Percentiles rank a stretch among this genome's conserved stretches.
These are phyloP conservation scores for Bisporella sp. DNA, from an alignment of 2,329 filamentous ascomycete species.

Conservation along the genomic window DNA sequence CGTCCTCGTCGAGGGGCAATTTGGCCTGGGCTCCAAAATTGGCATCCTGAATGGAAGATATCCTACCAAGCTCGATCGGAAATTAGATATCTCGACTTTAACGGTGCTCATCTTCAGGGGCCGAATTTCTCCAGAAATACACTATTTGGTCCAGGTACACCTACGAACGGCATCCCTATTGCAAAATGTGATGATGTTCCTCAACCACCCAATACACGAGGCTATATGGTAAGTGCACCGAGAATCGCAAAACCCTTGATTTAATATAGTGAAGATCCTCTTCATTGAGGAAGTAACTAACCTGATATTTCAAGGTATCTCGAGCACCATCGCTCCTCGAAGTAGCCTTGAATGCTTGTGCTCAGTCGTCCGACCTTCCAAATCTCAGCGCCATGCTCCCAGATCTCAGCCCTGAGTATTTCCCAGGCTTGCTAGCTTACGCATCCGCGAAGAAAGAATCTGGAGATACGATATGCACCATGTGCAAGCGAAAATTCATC, in stretches of 20 bases:
- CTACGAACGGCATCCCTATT: conserved; percentile 10
- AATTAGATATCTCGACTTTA: conserved; percentile 21
- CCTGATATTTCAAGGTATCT: conserved; percentile 10
- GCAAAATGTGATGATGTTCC: conserved; percentile 11
- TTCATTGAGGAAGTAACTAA: no score
- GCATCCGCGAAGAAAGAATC: conserved; percentile 35
- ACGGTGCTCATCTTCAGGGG: conserved; percentile 22
- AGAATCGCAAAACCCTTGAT: no score
- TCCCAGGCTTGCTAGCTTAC: conserved; percentile 15
- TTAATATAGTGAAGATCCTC: no score
- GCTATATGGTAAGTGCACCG: not conserved
- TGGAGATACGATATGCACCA: conserved; percentile 45
- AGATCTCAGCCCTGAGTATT: conserved; percentile 15
- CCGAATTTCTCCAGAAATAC: conserved; percentile 15
- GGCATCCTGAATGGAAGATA: conserved; percentile 19
- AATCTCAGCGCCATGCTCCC: conserved; percentile 15
- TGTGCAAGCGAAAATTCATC: conserved; percentile 42
- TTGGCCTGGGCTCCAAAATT: conserved; percentile 4
- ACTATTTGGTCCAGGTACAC: not conserved
- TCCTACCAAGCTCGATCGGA: conserved; percentile 22
- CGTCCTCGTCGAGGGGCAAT: conserved; percentile 3
- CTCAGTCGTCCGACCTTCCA: conserved; percentile 15
- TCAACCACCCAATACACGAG: conserved; percentile 13
- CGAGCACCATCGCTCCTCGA: conserved; percentile 25
- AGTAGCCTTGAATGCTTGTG: conserved; percentile 22